Evolutionary conservation across 2,329 filamentous ascomycete genomes (phyloP), one percentile per base, ranked within the genome.

Genomic region (Aplosporella prunicola): DNA sequence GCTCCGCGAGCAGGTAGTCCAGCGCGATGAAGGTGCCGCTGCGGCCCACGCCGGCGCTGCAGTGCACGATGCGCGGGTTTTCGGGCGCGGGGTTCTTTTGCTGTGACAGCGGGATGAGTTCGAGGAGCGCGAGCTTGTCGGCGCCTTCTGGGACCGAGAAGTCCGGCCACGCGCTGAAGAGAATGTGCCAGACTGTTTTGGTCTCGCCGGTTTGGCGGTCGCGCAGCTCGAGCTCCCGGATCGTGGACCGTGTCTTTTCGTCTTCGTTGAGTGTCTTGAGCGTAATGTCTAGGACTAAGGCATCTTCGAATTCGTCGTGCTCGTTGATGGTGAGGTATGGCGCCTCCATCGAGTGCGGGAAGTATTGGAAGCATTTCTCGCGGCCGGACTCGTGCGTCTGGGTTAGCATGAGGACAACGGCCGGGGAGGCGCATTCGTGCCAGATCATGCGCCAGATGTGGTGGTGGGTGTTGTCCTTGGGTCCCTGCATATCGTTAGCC

Each of bases 401-500:
- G 2, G 89, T 98, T 44, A 98, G 74, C 84, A 96, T 95, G 40
- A 96, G 80, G 36, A 96, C 80, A 40, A 96, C 85, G 1, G 78
- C 86, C 1, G 62, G 58, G 18, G 53, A 55, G 2, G 81, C 76
- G n/a, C 69, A 76, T 59, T 93, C 85, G 51, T 93, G 80, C 56
- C 84, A 83, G 23, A 95, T 69, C 91, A 98, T 98, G 53, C 91
- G 84, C 84, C 89, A 98, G 47, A 93, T 83, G 53, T 93, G 86
- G 47, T 79, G 76, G 39, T 81, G 71, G 11, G 82, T 84, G 17
- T 76, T 74, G 42, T 70, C 61, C 52, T 88, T 94, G 5, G 91
- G 91, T 0, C 91, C 91, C 65, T 79, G 54, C 9, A 13, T 15
- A 35, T 20, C 24, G 30, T 28, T n/a, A n/a, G n/a, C n/a, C n/a